Evolutionary conservation across 2,329 filamentous ascomycete genomes (phyloP), one percentile per base, ranked within the genome.

Genomic region (Teratosphaeria gauchensis): DNA sequence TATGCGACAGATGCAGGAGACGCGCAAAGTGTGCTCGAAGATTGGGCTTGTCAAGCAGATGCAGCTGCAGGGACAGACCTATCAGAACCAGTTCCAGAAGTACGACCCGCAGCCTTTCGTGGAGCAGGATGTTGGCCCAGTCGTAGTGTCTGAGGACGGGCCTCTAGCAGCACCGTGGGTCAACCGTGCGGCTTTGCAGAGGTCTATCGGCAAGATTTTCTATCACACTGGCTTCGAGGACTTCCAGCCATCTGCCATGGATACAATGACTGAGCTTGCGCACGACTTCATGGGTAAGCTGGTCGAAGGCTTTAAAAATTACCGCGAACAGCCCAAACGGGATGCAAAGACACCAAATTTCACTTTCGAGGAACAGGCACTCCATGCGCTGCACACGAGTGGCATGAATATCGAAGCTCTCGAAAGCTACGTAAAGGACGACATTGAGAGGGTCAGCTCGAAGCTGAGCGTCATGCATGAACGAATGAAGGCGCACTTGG

Each of bases 21-120:
- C 94, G 0, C 83, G 94, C 65, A 97, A 96, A 71, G 82, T 99
- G 32, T 95, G 91, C 68, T 91, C 91, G 11, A 99, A 97, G 76
- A 96, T 99, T 71, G 87, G 90, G 54, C 90, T 99, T 62, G 94
- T 99, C 72, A 99, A 97, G 77, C 94, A 99, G 76, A 99, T 99
- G 94, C 94, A 99, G 75, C 84, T 97, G 57, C 94, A 99, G 32
- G 58, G 56, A 8, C 66, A 94, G 88, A 89, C 95, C 71, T 99
- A 99, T 71, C 89, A 92, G 69, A 99, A 99, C 69, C 94, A 99
- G 73, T 99, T 99, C 68, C 91, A 92, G 64, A 96, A 96, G 75
- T 96, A 95, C 70, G 90, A 96, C 62, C 89, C 89, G 0, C 87
- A 92, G 70, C 89, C 90, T 0, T 96, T 99, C 63, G 76, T 87